Base-by-base conservation (phyloP, 768 basidiomycete species). In the Phaeotremella skinneri region DNA sequence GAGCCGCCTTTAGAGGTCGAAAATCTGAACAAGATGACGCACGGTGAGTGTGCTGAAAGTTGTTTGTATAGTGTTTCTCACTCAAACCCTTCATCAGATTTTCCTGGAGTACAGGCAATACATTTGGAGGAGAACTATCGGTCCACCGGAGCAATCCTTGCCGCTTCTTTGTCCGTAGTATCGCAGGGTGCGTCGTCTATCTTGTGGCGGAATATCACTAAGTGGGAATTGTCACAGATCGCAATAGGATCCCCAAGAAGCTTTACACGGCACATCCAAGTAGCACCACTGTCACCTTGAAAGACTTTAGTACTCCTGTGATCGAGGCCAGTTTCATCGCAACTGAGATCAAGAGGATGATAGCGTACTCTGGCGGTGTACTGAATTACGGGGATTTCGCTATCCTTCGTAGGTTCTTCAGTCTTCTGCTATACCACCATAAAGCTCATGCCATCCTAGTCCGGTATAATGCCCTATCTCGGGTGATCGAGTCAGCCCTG, bases 81-180 rank as follows among this genome's bases (percentile, higher is more conserved):
- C 23, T 26, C 21, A 14, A n/a, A n/a, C n/a, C n/a, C 4, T 23
- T 58, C 16, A 0, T 7, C 56, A 88, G 89, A 89, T 64, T 90
- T 91, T 69, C 75, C 81, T 0, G 76, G 80, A 0, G 85, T 85
- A 0, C 63, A 80, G 59, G 86, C 89, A 66, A 84, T 94, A 42
- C 82, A 87, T 41, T 79, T 93, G 5, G 90, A 92, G 72, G 81
- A 90, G 69, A 92, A 91, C 70, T 94, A 91, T 76, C 85, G 91
- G 9, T 91, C 89, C 0, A 90, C 89, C 0, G 85, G 81, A 0
- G 80, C 85, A 0, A 91, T 94, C 55, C 78, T 94, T 4, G 81
- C 81, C 1, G 82, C 85, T 2, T 87, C 87, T 52, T 69, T 89
- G 4, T 88, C 88, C 1, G 85, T 94, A 58, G 85, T 92, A n/a